Base-by-base conservation (phyloP, 164 flowering plant species). In the Sedum album region DNA sequence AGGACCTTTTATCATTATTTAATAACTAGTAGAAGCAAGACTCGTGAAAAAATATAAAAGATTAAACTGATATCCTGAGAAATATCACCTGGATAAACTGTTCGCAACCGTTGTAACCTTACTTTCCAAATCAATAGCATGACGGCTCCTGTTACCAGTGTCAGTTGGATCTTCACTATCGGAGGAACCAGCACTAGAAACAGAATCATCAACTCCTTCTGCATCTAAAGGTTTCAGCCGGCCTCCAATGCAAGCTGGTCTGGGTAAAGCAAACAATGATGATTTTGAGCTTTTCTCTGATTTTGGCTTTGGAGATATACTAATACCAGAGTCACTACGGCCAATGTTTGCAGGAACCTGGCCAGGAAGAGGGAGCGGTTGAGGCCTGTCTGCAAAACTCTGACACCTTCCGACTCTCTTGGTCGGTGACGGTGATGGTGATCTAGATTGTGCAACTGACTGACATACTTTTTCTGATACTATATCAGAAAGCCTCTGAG, bases 351-450 rank as follows among this genome's bases (percentile, higher is more conserved):
- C 77, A 62, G 83, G 81, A 46, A 72, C 80, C 57, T 67, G 67
- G 62, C 69, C 79, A 46, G 99, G 99, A 70, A 90, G 87, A 31
- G 97, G 97, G 69, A 88, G 96, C 46, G 96, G 96, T 71, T 88
- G 97, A 26, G 89, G 76, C 75, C 92, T 82, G 72, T 87, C 97
- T 20, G 79, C 85, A 83, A 94, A 94, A 77, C 99, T 94, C 76
- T 91, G 96, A 79, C 97, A 90, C 30, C 96, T 79, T n/a, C 62
- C 62, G 26, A 57, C 62, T 57, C 62, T 57, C 8, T 57, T 57
- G 62, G 88, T 82, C 10, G 90, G 96, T 49, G 97, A 83, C 31
- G 96, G 95, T 57, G 97, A 86, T 33, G 93, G 81, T 53, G 95
- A 86, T 78, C 90, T 82, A 60, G 95, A 91, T 66, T 44, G 78